Conservation (phyloP, 2,329 filamentous ascomycete species). For the Cladosporium cucumerinum region DNA sequence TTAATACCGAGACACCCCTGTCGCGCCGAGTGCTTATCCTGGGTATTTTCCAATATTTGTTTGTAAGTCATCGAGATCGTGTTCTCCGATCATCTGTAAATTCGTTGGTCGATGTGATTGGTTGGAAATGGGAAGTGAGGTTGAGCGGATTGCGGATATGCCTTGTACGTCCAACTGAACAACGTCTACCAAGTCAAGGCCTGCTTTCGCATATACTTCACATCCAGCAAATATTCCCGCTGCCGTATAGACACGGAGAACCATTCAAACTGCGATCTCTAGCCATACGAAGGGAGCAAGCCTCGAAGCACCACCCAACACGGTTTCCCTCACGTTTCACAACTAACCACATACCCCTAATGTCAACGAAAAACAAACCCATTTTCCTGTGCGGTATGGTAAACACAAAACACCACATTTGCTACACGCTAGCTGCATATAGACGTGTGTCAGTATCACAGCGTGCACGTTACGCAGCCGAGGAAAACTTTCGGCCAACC, state of each 20-base stretch:
- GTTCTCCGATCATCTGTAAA: not conserved
- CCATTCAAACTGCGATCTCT: not conserved
- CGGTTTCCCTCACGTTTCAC: too few species aligned
- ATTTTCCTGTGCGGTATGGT: not conserved
- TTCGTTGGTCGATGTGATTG: not conserved
- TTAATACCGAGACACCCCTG: not conserved
- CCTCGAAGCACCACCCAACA: not conserved
- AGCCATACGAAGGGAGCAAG: not conserved
- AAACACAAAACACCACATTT: not conserved
- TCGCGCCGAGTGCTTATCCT: not conserved
- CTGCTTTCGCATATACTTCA: not conserved
- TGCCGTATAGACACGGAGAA: not conserved
- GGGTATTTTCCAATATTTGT: not conserved
- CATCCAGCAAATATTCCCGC: too few species aligned
- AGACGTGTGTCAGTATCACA: too few species aligned
- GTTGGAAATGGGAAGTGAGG: not conserved
- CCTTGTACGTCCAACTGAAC: not conserved
- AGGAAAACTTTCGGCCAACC: too few species aligned
- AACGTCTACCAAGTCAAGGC: not conserved
- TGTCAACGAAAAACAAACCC: not conserved
- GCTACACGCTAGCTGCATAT: too few species aligned
- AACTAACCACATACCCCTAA: not conserved
- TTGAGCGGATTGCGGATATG: not conserved
- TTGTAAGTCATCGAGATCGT: conserved; percentile 8
- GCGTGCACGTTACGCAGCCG: too few species aligned